Conservation (phyloP, 2,329 filamentous ascomycete species). For the Sarocladium brachiariae region DNA sequence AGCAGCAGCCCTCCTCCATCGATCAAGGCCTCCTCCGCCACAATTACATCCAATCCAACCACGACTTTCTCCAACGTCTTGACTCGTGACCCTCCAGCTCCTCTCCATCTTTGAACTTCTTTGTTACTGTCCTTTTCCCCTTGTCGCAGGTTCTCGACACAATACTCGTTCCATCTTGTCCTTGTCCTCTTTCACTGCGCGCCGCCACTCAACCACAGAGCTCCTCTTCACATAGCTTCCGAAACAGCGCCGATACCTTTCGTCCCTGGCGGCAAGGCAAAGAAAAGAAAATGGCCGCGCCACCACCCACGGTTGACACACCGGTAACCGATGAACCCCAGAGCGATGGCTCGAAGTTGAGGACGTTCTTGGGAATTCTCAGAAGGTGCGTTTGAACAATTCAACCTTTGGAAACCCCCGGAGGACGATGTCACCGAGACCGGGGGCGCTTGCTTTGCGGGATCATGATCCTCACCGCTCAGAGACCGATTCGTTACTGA, state of each 20-base stretch:
- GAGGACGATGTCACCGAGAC: background rate
- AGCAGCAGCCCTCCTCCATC: background rate
- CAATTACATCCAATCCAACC: background rate
- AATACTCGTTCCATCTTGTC: background rate
- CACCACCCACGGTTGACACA: constrained; percentile 25
- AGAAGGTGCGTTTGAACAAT: constrained; percentile 82
- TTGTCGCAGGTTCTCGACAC: background rate
- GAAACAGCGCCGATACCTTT: constrained; percentile 16
- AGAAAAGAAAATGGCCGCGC: background rate
- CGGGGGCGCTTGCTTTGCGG: background rate
- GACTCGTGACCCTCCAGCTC: background rate
- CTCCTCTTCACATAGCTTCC: background rate
- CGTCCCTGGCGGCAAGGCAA: background rate
- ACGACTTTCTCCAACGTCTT: background rate
- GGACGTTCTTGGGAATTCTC: constrained; percentile 80
- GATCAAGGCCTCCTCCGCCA: background rate
- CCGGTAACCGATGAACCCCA: constrained; percentile 34
- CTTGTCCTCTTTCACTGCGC: background rate
- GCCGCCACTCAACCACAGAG: background rate
- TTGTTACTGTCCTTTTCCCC: background rate
- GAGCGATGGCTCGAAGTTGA: constrained; percentile 82
- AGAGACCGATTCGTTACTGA: background rate
- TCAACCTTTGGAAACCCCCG: too few relatives aligned
- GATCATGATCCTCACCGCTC: background rate
- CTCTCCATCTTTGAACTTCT: background rate